Conservation (phyloP, 2,329 filamentous ascomycete species). For the Cordyceps javanica region DNA sequence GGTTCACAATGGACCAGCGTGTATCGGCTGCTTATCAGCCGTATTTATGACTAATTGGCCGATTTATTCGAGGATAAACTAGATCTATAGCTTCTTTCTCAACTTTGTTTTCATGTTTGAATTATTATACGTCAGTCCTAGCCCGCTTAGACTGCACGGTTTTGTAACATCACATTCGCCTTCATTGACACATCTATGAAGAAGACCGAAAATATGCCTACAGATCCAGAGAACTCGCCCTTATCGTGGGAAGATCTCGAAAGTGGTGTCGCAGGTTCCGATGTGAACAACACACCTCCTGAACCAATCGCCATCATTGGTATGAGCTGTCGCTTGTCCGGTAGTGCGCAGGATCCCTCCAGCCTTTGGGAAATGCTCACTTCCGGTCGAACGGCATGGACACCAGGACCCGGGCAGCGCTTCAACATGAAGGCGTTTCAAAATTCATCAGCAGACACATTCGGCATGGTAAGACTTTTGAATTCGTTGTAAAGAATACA, state of each 20-base stretch:
- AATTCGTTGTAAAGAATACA: too few species aligned
- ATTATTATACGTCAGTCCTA: neutral
- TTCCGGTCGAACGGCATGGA: slow-evolving; percentile 25
- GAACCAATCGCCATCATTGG: slow-evolving; percentile 24
- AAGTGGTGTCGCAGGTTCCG: neutral
- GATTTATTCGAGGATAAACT: neutral
- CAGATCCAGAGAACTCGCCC: neutral
- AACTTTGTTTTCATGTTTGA: neutral
- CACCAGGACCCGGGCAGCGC: slow-evolving; percentile 23
- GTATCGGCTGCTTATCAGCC: neutral
- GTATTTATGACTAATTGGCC: neutral
- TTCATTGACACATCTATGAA: neutral
- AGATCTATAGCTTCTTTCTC: neutral
- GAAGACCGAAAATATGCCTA: neutral
- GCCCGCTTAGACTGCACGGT: neutral
- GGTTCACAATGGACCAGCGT: neutral
- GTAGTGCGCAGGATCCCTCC: slow-evolving; percentile 19
- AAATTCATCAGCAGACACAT: neutral
- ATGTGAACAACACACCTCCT: slow-evolving; percentile 14
- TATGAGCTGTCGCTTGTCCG: slow-evolving; percentile 24
- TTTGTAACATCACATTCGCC: neutral
- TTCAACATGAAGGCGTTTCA: neutral
- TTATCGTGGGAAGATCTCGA: neutral
- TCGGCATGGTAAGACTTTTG: slow-evolving; percentile 33
- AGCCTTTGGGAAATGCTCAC: slow-evolving; percentile 24